A percentile compares a stretch with the other conserved stretches of the same genome.
Conservation (phyloP, 345 rosid genomes). For the Hevea brasiliensis region DNA sequence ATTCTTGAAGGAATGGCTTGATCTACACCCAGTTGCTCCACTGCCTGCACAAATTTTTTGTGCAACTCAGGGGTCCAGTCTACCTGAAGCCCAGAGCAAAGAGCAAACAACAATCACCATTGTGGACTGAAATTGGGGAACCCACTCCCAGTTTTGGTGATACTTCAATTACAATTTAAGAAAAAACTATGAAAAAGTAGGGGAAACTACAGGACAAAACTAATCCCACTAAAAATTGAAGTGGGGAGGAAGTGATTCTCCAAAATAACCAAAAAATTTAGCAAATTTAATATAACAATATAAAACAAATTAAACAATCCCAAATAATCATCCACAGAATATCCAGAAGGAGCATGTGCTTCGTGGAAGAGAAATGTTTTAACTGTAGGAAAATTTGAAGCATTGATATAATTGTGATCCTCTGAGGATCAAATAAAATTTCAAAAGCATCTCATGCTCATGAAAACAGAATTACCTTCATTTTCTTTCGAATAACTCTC, state of each 20-base stretch:
- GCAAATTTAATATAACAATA: not conserved
- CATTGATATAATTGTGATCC: not conserved
- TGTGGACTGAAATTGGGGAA: not conserved
- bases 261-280: not conserved
- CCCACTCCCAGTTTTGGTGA: not conserved
- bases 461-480: slow-evolving; percentile 40
- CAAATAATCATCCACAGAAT: not conserved
- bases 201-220: not conserved
- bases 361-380: not conserved
- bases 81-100: slow-evolving; percentile 47
- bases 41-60: slow-evolving; percentile 86
- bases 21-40: slow-evolving; percentile 83
- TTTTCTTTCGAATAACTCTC: slow-evolving; percentile 62
- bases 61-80: slow-evolving; percentile 94
- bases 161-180: no score
- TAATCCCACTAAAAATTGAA: not conserved
- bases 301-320: not conserved
- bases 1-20: slow-evolving; percentile 96
- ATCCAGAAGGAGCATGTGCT: not conserved
- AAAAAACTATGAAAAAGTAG: no score
- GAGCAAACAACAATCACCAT: slow-evolving; percentile 1
- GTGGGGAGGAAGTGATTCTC: not conserved
- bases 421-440: not conserved
- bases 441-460: not conserved
- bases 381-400: not conserved